These are phyloP conservation scores for Arachis hypogaea DNA, from an alignment of 306 rosid species.

Conservation along the genomic window DNA sequence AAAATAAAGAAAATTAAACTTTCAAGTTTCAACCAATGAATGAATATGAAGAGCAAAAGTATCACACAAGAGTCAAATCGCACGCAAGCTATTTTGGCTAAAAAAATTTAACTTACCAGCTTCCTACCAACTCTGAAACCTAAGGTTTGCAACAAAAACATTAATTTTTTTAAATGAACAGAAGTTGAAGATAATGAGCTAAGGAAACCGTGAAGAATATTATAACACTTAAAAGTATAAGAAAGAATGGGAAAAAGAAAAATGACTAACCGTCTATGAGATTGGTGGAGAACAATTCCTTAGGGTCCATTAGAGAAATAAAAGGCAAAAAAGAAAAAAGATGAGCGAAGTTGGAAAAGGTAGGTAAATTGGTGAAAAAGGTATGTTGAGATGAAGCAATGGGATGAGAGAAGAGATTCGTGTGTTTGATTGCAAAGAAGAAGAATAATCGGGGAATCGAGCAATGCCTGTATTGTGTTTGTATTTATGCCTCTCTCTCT, in stretches of 20 bases:
- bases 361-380: not conserved
- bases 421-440: not conserved
- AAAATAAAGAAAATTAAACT: not conserved
- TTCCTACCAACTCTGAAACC: not conserved
- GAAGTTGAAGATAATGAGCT: not conserved
- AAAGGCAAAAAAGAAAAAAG: not conserved
- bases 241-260: not conserved
- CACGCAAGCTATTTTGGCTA: not conserved
- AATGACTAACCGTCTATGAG: conserved; percentile 50
- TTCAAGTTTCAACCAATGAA: not conserved
- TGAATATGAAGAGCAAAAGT: not conserved
- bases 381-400: not conserved
- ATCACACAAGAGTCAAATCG: no score
- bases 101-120: not conserved
- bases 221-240: not conserved
- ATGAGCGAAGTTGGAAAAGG: not conserved
- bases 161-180: not conserved
- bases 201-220: not conserved
- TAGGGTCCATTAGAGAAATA: conserved; percentile 45
- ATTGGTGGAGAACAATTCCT: conserved; percentile 41
- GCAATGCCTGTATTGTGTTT: not conserved
- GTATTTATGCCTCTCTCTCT: not conserved
- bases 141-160: not conserved
- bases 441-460: not conserved
- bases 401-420: not conserved